A percentile compares a stretch with the other conserved stretches of the same genome.
These are phyloP conservation scores for Aspergillus melleus DNA, from an alignment of 2,329 filamentous ascomycete genomes.

Conservation along the genomic window DNA sequence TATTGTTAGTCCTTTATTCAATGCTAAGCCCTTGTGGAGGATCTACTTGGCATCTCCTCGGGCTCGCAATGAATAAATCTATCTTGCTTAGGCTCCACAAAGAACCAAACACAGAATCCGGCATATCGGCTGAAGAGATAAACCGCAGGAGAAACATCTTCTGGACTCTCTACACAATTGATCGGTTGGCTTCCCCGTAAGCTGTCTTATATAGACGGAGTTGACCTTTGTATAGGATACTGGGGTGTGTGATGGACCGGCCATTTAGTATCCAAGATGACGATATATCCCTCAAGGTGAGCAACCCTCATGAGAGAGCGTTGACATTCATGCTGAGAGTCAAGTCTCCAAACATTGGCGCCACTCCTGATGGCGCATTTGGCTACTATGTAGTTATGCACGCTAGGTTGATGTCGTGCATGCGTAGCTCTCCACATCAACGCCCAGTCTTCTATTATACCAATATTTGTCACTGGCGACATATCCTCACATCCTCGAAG, in stretches of 20 bases:
- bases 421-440: constrained; percentile 3
- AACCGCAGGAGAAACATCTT: constrained; percentile 14
- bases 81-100: constrained; percentile 29
- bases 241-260: constrained; percentile 21
- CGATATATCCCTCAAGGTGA: constrained; percentile 20
- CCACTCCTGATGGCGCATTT: neutral
- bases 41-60: constrained; percentile 32
- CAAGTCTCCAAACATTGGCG: too few species aligned
- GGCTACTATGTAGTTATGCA: constrained; percentile 16
- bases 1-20: constrained; percentile 26
- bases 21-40: constrained; percentile 24
- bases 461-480: constrained; percentile 20
- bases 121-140: constrained; percentile 1
- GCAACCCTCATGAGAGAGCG: neutral
- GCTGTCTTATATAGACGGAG: too few species aligned
- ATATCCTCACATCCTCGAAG: neutral
- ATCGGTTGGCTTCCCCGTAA: constrained; percentile 13
- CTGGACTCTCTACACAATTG: constrained; percentile 22
- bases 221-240: constrained; percentile 12
- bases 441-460: constrained; percentile 15
- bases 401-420: constrained; percentile 18
- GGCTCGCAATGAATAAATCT: constrained; percentile 31
- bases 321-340: too few species aligned
- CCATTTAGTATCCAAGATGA: constrained; percentile 24
- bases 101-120: constrained; percentile 13